Base-by-base conservation (phyloP, 371 early-diverging fungal species). In the Batrachochytrium dendrobatidis region DNA sequence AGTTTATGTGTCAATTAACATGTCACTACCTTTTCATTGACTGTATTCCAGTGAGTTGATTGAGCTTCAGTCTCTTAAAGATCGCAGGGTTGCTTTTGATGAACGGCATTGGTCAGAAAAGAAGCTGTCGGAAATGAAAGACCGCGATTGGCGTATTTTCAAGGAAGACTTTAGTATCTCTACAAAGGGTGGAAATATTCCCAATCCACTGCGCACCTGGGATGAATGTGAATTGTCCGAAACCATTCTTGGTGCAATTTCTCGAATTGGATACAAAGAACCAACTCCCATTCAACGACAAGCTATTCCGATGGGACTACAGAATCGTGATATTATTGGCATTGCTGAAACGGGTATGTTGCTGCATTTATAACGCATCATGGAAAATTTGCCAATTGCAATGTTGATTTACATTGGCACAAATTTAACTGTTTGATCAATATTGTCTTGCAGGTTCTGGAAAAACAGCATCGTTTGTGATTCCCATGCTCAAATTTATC, bases 281-380 rank as follows among this genome's bases (percentile, higher is more conserved):
- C 99, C 98, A 4, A 94, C 98, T 17, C 99, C 99, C 18, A 98
- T 99, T 69, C 99, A 99, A 71, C 74, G 95, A 58, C 95, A 94
- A 75, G 89, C 95, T 3, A 94, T 98, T 55, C 98, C 98, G 10
- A 88, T 95, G 51, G 89, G 92, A 34, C 74, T 95, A 35, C 86
- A 90, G 70, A 87, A 88, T 68, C 82, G 96, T 54, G 96, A 96
- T 70, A 82, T 98, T 45, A 94, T 99, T 53, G 98, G 97, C 58
- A 86, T 99, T 62, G 99, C 99, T 25, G 89, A 97, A 69, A 99
- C 99, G 18, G 99, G 96, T 68, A 56, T n/a, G 32, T 20, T 10
- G 24, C 8, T 56, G 35, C 77, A 64, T 17, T 30, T 62, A 12
- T 62, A 17, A 44, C 18, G 39, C 39, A 20, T 15, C 8, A 18